Evolutionary conservation across 2,329 filamentous ascomycete species (phyloP).

Genomic region (Nakataea oryzae): DNA sequence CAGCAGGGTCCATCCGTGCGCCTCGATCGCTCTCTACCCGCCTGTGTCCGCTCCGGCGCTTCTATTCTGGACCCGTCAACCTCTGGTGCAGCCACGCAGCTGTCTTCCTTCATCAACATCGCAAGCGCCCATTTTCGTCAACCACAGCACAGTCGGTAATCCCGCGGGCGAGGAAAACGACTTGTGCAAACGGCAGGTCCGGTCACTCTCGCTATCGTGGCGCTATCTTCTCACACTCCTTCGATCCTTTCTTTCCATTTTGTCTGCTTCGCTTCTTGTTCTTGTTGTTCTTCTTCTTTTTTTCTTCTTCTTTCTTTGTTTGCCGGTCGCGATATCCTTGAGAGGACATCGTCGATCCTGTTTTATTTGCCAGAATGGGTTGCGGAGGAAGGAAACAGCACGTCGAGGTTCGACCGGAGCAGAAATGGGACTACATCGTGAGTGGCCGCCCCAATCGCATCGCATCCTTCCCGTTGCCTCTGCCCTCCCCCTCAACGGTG

Average conservation of each 20-base stretch:
- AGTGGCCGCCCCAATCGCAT: too few relatives aligned
- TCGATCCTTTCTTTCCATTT: slow-evolving; percentile 5
- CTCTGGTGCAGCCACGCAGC: background rate
- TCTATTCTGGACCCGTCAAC: background rate
- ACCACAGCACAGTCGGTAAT: slow-evolving; percentile 16
- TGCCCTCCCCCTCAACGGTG: slow-evolving; percentile 6
- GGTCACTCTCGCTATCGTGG: slow-evolving; percentile 6
- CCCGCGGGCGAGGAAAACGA: slow-evolving; percentile 23
- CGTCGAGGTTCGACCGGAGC: slow-evolving; percentile 63
- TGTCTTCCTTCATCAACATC: background rate
- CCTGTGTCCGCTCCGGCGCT: background rate
- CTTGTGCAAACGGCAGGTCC: slow-evolving; percentile 18
- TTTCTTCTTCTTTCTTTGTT: slow-evolving; percentile 5
- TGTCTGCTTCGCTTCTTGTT: slow-evolving; percentile 5
- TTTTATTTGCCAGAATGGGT: slow-evolving; percentile 39
- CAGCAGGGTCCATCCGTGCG: background rate
- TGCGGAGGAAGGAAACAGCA: slow-evolving; percentile 32
- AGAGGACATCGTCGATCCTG: slow-evolving; percentile 14
- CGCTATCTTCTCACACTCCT: slow-evolving; percentile 5
- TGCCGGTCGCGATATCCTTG: slow-evolving; percentile 4
- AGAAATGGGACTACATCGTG: slow-evolving; percentile 92
- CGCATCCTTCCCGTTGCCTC: background rate
- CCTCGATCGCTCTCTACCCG: background rate
- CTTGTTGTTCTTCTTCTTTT: slow-evolving; percentile 5
- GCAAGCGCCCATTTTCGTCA: slow-evolving; percentile 6